These are phyloP conservation scores for Myxozyma nipponensis DNA, from an alignment of 805 yeast genomes.

Conservation along the genomic window DNA sequence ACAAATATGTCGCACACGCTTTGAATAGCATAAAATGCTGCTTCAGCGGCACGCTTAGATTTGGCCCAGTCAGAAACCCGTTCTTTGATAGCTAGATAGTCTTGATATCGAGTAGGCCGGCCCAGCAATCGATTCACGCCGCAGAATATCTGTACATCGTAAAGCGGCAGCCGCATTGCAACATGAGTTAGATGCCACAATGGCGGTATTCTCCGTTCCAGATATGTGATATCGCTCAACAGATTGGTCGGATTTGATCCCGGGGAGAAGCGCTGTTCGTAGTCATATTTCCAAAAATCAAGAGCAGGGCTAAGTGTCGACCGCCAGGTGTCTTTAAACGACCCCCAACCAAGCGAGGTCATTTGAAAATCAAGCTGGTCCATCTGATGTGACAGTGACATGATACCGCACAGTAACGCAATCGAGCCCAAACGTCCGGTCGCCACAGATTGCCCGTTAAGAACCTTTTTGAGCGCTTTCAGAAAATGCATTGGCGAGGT, in stretches of 20 bases:
- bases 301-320: constrained; percentile 65
- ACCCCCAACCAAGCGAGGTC: constrained; percentile 44
- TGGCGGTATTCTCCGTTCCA: constrained; percentile 21
- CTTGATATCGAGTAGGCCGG: constrained; percentile 52
- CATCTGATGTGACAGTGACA: constrained; percentile 65
- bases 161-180: constrained; percentile 59
- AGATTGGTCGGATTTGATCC: background rate
- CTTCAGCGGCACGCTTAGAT: constrained; percentile 45
- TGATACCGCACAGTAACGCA: constrained; percentile 61
- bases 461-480: constrained; percentile 52
- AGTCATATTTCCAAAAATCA: constrained; percentile 56
- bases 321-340: constrained; percentile 56
- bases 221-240: constrained; percentile 2
- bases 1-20: constrained; percentile 19
- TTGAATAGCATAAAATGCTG: constrained; percentile 50
- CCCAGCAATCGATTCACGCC: constrained; percentile 83
- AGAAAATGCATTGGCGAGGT: constrained; percentile 45
- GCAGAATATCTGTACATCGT: constrained; percentile 72
- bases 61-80: constrained; percentile 54
- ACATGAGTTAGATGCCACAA: constrained; percentile 27
- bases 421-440: constrained; percentile 61
- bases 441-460: constrained; percentile 49
- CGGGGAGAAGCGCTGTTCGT: constrained; percentile 24
- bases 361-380: constrained; percentile 67
- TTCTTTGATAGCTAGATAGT: constrained; percentile 47